These are phyloP conservation scores for Anthracocystis setariae DNA, from an alignment of 1,284 basidiomycete genomes.

Conservation along the genomic window DNA sequence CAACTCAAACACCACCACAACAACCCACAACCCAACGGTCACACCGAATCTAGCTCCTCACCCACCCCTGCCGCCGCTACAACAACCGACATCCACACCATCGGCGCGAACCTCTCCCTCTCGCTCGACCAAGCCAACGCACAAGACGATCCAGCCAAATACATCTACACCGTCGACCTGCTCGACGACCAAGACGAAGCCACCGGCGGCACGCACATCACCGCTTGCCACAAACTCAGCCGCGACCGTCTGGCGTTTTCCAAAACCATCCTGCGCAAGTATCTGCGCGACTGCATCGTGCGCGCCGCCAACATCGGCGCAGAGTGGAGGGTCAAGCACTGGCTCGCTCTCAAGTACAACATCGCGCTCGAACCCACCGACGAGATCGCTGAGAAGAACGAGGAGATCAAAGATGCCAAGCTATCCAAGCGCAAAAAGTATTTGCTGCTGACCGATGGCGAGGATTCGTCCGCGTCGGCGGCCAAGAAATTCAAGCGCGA, in stretches of 20 bases:
- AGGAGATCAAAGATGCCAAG: constrained; percentile 79
- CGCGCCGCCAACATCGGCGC: constrained; percentile 89
- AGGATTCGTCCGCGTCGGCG: constrained; percentile 73
- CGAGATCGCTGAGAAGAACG: constrained; percentile 80
- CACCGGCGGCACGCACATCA: constrained; percentile 79
- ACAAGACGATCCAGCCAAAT: constrained; percentile 81
- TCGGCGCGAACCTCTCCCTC: constrained; percentile 82
- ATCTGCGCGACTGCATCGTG: constrained; percentile 91
- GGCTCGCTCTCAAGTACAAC: constrained; percentile 82
- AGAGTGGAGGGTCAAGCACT: constrained; percentile 91
- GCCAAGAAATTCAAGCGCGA: constrained; percentile 46
- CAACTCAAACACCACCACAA: no score
- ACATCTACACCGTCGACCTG: constrained; percentile 88
- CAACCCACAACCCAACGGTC: constrained; percentile 41
- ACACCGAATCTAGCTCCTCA: constrained; percentile 21
- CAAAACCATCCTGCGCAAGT: constrained; percentile 93
- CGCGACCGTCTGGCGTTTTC: constrained; percentile 94
- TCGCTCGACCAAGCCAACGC: constrained; percentile 77
- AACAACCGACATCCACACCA: constrained; percentile 71
- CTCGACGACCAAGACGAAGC: constrained; percentile 70
- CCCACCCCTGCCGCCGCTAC: constrained; percentile 13
- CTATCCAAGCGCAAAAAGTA: constrained; percentile 72
- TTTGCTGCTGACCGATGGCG: constrained; percentile 79
- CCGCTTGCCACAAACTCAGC: constrained; percentile 77
- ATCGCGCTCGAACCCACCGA: constrained; percentile 86